Evolutionary conservation across 331 rosid genomes (phyloP).

Genomic region (Quercus lobata): DNA sequence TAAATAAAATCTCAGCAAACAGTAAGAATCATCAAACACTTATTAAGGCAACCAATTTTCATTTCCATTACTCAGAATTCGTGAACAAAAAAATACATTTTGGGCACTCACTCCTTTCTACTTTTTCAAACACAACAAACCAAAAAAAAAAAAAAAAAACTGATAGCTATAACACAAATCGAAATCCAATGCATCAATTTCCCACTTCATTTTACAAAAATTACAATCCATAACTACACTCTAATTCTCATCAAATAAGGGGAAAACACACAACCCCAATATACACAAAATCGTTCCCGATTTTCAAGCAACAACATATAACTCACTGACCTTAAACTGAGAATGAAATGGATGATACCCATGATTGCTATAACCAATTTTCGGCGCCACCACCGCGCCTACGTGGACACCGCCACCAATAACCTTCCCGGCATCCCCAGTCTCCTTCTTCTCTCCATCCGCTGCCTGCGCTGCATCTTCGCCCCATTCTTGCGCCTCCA

Average conservation of each 20-base stretch:
- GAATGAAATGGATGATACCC: conserved; percentile 95
- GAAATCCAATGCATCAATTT: conserved; percentile 17
- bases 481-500: conserved; percentile 86
- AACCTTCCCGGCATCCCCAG: conserved; percentile 51
- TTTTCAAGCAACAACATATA: conserved; percentile 32
- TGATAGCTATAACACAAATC: background rate
- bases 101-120: background rate
- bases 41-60: background rate
- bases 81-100: background rate
- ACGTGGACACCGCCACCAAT: conserved; percentile 27
- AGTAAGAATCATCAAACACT: background rate
- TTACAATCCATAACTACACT: conserved; percentile 30
- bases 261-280: conserved; percentile 39
- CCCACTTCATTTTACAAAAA: conserved; percentile 19
- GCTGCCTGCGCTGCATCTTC: conserved; percentile 43
- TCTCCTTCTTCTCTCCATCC: conserved; percentile 85
- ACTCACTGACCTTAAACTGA: conserved; percentile 93
- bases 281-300: conserved; percentile 29
- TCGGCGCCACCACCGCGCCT: conserved; percentile 31
- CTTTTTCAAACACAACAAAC: conserved; percentile 3
- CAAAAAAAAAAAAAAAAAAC: background rate
- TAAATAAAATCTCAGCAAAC: background rate
- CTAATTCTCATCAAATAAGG: conserved; percentile 30
- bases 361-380: conserved; percentile 79
- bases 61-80: background rate